Evolutionary conservation across 257 asterid species (phyloP).

Genomic region (Scutellaria galericulata): DNA sequence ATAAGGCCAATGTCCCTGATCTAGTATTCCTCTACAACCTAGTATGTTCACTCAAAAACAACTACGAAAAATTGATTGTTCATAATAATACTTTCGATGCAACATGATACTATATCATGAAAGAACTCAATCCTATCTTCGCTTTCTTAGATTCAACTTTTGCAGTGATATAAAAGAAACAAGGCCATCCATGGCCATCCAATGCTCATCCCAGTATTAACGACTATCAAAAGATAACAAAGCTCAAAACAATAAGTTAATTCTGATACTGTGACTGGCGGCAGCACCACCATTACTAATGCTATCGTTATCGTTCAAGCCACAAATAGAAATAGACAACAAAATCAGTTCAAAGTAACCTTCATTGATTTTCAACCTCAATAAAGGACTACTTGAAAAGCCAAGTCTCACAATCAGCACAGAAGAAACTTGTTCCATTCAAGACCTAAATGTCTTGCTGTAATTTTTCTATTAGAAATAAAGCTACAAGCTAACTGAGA

Average conservation of each 20-base stretch:
- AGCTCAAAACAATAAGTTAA: not conserved
- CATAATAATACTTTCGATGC: not conserved
- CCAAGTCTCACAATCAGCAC: not conserved
- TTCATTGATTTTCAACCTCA: slow-evolving; percentile 13
- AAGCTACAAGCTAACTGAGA: not conserved
- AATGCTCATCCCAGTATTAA: not conserved
- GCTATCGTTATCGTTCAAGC: not conserved
- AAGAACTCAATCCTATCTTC: not conserved
- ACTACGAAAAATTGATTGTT: not conserved
- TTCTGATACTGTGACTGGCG: not conserved
- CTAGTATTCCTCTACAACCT: too few species aligned
- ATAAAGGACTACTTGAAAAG: slow-evolving; percentile 1
- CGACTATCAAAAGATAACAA: not conserved
- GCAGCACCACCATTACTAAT: not conserved
- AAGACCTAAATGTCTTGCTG: not conserved
- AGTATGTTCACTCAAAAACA: not conserved
- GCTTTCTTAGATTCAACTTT: not conserved
- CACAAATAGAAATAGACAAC: not conserved
- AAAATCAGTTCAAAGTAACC: not conserved
- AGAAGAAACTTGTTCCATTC: not conserved
- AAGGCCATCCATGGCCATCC: not conserved
- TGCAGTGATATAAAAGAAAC: not conserved
- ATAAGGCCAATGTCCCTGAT: not conserved
- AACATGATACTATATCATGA: slow-evolving; percentile 9
- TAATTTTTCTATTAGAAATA: not conserved